Evolutionary conservation across 192 early-diverging fungal genomes (phyloP).

Genomic region (Gaertneriomyces semiglobifer): DNA sequence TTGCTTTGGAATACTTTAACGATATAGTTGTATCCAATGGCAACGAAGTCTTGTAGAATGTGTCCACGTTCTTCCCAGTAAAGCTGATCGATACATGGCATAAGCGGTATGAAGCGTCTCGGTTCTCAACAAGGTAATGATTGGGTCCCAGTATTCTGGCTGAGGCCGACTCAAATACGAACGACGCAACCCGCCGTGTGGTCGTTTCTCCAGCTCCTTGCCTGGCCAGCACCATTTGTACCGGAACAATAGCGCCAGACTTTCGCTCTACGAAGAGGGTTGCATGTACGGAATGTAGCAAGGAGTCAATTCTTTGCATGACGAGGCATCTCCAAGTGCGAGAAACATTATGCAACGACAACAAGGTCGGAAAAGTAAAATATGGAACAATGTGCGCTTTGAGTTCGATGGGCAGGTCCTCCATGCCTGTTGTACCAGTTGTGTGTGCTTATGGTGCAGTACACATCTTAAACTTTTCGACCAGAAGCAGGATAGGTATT

Average conservation of each 20-base stretch:
- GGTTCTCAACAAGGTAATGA: slow-evolving; percentile 7
- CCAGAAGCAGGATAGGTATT: too few species aligned
- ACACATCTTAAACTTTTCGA: too few species aligned
- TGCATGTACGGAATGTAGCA: not conserved
- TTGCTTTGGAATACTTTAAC: not conserved
- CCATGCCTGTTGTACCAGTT: not conserved
- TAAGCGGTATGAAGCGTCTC: slow-evolving; percentile 4
- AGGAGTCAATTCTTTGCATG: not conserved
- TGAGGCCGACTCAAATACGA: slow-evolving; percentile 11
- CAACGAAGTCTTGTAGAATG: not conserved
- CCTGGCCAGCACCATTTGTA: not conserved
- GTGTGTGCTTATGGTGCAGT: too few species aligned
- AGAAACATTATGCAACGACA: slow-evolving; percentile 3
- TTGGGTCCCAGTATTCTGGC: slow-evolving; percentile 14
- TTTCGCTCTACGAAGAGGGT: not conserved
- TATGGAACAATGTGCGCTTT: not conserved
- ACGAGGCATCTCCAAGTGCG: not conserved
- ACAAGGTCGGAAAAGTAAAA: slow-evolving; percentile 2
- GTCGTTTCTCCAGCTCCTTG: not conserved
- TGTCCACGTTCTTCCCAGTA: not conserved
- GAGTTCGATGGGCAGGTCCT: slow-evolving; percentile 1
- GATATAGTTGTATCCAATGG: not conserved
- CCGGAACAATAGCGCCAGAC: not conserved
- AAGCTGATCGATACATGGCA: slow-evolving; percentile 1
- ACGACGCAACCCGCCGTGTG: not conserved